Evolutionary conservation across 805 yeast species (phyloP).

Genomic region (Schwanniomyces yamadae): DNA sequence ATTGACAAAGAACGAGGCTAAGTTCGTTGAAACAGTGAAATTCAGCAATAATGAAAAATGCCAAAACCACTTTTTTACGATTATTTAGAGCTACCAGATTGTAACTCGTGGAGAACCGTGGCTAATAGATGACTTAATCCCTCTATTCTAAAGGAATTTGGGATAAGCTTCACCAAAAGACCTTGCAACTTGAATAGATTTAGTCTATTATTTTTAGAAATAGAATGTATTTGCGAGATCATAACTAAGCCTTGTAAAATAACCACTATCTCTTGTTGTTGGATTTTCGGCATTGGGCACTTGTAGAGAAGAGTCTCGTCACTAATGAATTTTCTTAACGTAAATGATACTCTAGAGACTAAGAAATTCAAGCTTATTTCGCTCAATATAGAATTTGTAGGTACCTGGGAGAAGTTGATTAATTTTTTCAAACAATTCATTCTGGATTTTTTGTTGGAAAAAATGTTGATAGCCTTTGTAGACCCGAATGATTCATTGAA

Average conservation of each 20-base stretch:
- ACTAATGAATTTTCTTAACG: slow-evolving; percentile 61
- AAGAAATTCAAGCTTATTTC: slow-evolving; percentile 35
- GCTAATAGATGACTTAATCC: neutral
- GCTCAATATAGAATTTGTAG: slow-evolving; percentile 19
- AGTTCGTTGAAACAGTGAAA: no score
- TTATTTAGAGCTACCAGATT: no score
- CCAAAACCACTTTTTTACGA: no score
- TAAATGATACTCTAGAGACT: slow-evolving; percentile 56
- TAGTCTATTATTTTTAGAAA: slow-evolving; percentile 4
- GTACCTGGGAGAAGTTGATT: slow-evolving; percentile 40
- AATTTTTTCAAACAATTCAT: slow-evolving; percentile 51
- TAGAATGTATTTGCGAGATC: slow-evolving; percentile 2
- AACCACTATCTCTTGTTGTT: slow-evolving; percentile 57
- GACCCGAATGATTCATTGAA: slow-evolving; percentile 60
- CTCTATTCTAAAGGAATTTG: slow-evolving; percentile 11
- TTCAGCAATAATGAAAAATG: no score
- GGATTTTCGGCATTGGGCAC: slow-evolving; percentile 67
- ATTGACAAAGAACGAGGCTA: no score
- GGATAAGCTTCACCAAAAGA: slow-evolving; percentile 18
- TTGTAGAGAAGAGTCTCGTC: slow-evolving; percentile 58
- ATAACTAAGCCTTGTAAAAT: slow-evolving; percentile 40
- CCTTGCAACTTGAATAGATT: slow-evolving; percentile 9
- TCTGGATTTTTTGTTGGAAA: slow-evolving; percentile 50
- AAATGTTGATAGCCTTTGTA: slow-evolving; percentile 47
- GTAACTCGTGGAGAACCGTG: no score